Percentiles rank a stretch among this genome's conserved stretches.
phyloP scores from a whole-genome alignment of 2,329 filamentous ascomycete genomes.

The Ceratocystis papillata region DNA sequence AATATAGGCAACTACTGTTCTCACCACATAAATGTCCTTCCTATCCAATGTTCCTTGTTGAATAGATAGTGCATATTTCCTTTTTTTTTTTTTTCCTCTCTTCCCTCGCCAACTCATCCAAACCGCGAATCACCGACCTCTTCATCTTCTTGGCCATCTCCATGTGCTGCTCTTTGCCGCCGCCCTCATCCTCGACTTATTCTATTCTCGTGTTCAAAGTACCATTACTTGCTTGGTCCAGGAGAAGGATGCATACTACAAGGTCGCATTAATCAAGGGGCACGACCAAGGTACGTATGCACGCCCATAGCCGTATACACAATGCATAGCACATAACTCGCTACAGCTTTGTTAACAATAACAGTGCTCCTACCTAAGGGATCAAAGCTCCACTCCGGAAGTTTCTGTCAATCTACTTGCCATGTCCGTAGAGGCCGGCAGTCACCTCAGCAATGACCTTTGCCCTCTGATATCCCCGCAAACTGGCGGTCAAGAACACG shows the following conservation, averaged over 20 bases:
- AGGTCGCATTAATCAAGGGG: conserved; percentile 4
- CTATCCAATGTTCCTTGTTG: background rate
- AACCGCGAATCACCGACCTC: background rate
- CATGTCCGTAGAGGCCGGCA: conserved; percentile 4
- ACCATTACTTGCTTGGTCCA: conserved; percentile 6
- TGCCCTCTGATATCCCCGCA: background rate
- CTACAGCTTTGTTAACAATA: conserved; percentile 4
- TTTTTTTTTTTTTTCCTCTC: background rate
- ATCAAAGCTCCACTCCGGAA: conserved; percentile 7
- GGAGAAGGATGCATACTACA: conserved; percentile 7
- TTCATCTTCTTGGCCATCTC: background rate
- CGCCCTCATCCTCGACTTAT: background rate
- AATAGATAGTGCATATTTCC: background rate
- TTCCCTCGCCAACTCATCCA: background rate
- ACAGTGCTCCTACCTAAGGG: background rate
- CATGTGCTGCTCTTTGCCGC: background rate
- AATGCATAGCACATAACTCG: background rate
- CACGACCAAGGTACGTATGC: conserved; percentile 3
- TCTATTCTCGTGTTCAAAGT: conserved; percentile 8
- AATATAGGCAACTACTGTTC: background rate
- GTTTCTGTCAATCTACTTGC: conserved; percentile 4
- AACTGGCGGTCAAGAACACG: conserved; percentile 10
- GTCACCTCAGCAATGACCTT: background rate
- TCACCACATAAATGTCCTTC: background rate
- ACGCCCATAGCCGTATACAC: background rate